Evolutionary conservation across 768 basidiomycete genomes (phyloP), one percentile per base, ranked within the genome.

Genomic region (Leucogyrophana mollusca): DNA sequence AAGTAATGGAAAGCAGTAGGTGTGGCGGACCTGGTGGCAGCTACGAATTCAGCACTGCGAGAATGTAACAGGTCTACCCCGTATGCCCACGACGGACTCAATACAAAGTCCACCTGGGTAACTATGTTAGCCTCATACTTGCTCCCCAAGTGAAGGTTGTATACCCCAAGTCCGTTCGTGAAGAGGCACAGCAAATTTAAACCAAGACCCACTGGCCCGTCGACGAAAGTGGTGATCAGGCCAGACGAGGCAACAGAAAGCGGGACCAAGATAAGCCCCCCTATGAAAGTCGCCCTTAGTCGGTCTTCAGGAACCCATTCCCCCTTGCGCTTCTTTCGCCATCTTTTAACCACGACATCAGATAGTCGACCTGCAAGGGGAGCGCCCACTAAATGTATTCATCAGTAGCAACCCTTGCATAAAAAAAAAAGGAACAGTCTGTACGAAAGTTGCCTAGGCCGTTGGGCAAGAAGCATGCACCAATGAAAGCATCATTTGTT

Each of bases 241-340:
- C 84, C 83, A 0, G 70, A 72, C 0, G 64, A 40, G 0, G 79
- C 56, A 2, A 82, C 59, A 1, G 83, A 77, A 1, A 82, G 20
- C 0, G 85, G 87, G 3, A 76, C 67, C 22, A 85, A 64, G 14
- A 78, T 24, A 0, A 72, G 62, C 3, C 71, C 72, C 8, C 79
- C 77, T 5, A 70, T 52, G 25, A 79, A 57, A 2, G 76, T 67
- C 2, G 73, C 82, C 1, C 80, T 73, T 20, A 87, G 70, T 4
- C 85, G 77, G 52, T 85, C 87, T 59, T 89, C 85, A 0, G 85
- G 85, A 34, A 78, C 74, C 82, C 81, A 85, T 2, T 67, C 54
- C 1, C 83, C 83, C 0, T 71, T 72, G 18, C 83, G 75, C 4
- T 65, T 58, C 37, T 69, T 62, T 13, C 73, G 73, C 65, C 77